Conservation (phyloP, 1,139 yeast species). For the Maudiozyma humilis region DNA sequence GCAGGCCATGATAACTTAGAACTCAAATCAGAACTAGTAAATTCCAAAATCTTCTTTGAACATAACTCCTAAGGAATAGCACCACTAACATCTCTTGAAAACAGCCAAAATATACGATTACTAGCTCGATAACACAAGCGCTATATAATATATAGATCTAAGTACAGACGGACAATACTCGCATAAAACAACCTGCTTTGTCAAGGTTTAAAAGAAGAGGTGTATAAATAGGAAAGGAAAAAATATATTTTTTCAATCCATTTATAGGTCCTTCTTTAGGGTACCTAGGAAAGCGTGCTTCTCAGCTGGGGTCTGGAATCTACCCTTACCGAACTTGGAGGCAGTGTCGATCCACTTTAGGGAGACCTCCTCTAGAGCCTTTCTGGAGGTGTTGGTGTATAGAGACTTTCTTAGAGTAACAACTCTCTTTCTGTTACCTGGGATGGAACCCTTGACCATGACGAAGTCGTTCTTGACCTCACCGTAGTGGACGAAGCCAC, state of each 20-base stretch:
- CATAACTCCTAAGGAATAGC: no score
- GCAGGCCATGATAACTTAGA: no score
- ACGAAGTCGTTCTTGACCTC: constrained; percentile 93
- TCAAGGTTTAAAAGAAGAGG: background rate
- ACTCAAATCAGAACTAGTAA: background rate
- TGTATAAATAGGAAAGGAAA: background rate
- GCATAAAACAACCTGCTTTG: background rate
- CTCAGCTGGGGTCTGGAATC: constrained; percentile 99
- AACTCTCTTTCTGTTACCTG: constrained; percentile 99
- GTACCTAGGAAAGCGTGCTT: constrained; percentile 99
- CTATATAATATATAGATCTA: background rate
- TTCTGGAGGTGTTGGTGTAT: constrained; percentile 96
- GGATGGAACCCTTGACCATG: constrained; percentile 96
- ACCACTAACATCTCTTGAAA: no score
- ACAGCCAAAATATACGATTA: background rate
- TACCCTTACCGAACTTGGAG: constrained; percentile 99
- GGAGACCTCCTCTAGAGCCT: constrained; percentile 91
- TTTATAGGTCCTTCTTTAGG: constrained; percentile 81
- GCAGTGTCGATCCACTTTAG: constrained; percentile 99
- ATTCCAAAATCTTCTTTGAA: background rate
- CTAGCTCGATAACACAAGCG: background rate
- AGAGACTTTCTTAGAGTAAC: constrained; percentile 97
- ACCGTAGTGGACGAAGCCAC: constrained; percentile 99
- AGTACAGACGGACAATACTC: background rate
- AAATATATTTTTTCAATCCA: constrained; percentile 6